Base-by-base conservation (phyloP, 163 green algal genomes). In the Trebouxiophyceae sp. region DNA sequence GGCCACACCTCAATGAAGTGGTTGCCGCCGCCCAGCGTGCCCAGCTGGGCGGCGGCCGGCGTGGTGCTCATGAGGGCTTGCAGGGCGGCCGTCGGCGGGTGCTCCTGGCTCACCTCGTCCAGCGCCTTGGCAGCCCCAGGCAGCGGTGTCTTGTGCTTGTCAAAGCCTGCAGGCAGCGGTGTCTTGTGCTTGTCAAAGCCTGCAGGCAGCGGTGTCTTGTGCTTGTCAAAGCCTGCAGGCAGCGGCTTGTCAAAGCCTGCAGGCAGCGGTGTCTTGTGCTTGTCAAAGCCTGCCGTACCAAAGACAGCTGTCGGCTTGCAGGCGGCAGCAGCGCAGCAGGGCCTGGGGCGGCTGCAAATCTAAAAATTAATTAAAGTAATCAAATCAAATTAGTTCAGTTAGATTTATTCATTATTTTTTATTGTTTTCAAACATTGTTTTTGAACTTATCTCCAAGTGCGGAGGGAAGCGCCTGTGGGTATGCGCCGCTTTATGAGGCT, bases 1-100 rank as follows among this genome's bases (percentile, higher is more conserved):
- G n/a, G n/a, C n/a, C 39, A 45, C 45, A 74, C 71, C 67, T 80
- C 74, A 31, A 81, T 57, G 57, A 81, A 81, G 57, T 81, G 74
- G 31, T 81, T 81, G 28, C 68, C 67, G 16, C 72, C 62, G 26
- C 72, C 75, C 24, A 81, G 67, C 7, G 75, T 81, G 20, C 70
- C 70, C n/a, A 81, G 44, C 50, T 81, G 74, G 54, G 65, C 60
- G 16, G 66, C 54, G 5, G 58, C 61, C 28, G 65, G 70, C 3
- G 7, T 32, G 6, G 20, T 33, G 8, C 19, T 22, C 20, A 69
- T 31, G 7, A 33, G 45, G 33, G 58, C 62, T 57, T 70, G 44
- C 65, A 75, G 56, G 23, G 44, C 57, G 2, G 33, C 56, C 5
- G 67, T 63, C 5, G 75, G 70, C n/a, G 45, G 22, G 27, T 66